Evolutionary conservation across 768 basidiomycete genomes (phyloP).

Genomic region (Boletus edulis): DNA sequence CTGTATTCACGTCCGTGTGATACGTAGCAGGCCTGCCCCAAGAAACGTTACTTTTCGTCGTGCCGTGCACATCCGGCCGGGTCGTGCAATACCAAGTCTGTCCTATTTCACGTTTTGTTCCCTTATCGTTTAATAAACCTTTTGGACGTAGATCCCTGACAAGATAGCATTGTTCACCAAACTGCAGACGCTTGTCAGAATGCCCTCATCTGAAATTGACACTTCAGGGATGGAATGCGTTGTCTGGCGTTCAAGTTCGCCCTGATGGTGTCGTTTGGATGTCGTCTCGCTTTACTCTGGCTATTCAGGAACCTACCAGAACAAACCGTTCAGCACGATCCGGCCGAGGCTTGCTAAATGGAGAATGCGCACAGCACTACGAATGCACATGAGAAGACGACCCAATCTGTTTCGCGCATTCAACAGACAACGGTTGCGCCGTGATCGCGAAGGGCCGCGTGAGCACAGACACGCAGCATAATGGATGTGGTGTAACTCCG

Average conservation of each 20-base stretch:
- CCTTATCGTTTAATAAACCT: background rate
- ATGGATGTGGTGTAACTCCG: no score
- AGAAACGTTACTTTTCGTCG: slow-evolving; percentile 73
- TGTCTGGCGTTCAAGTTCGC: background rate
- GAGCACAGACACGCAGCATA: no score
- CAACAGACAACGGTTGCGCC: no score
- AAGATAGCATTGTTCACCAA: slow-evolving; percentile 43
- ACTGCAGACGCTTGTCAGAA: slow-evolving; percentile 30
- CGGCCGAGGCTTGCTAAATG: no score
- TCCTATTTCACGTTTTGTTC: background rate
- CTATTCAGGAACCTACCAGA: background rate
- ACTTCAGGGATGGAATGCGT: slow-evolving; percentile 8
- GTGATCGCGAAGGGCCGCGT: no score
- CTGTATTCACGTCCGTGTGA: background rate
- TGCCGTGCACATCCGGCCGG: slow-evolving; percentile 74
- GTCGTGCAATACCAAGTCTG: slow-evolving; percentile 71
- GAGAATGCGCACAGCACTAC: no score
- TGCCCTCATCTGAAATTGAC: slow-evolving; percentile 11
- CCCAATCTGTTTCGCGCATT: no score
- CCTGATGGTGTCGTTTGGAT: background rate
- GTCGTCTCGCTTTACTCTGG: background rate
- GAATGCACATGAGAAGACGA: no score
- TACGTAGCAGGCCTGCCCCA: background rate
- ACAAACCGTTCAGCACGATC: background rate
- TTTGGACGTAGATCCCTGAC: slow-evolving; percentile 36